Conservation (phyloP, 768 basidiomycete species). For the Suillus paluster region DNA sequence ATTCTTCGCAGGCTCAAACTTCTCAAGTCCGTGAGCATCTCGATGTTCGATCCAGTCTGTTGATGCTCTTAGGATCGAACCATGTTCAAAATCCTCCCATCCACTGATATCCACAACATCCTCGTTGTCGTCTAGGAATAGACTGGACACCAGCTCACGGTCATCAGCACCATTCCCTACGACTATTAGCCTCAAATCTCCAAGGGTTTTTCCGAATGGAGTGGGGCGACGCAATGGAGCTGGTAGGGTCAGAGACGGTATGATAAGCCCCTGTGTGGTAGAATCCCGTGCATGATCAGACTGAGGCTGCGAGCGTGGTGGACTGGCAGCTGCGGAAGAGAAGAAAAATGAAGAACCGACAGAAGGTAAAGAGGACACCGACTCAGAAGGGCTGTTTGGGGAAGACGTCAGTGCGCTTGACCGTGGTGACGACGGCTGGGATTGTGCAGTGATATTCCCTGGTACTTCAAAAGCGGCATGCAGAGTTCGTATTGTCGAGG, state of each 20-base stretch:
- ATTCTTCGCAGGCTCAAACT: slow-evolving; percentile 66
- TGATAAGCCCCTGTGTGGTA: slow-evolving; percentile 59
- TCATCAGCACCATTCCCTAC: slow-evolving; percentile 47
- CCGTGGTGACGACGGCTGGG: slow-evolving; percentile 52
- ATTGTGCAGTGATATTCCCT: slow-evolving; percentile 24
- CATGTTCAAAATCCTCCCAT: slow-evolving; percentile 56
- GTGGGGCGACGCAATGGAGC: slow-evolving; percentile 65
- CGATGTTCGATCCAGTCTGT: slow-evolving; percentile 75
- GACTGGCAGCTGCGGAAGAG: slow-evolving; percentile 72
- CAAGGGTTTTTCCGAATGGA: slow-evolving; percentile 69
- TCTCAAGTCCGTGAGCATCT: slow-evolving; percentile 67
- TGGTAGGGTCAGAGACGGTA: slow-evolving; percentile 70
- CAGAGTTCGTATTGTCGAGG: slow-evolving; percentile 43
- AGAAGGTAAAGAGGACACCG: slow-evolving; percentile 72
- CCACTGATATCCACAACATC: slow-evolving; percentile 65
- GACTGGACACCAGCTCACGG: slow-evolving; percentile 42
- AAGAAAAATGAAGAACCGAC: slow-evolving; percentile 80
- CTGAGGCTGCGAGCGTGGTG: slow-evolving; percentile 53
- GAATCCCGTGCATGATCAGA: slow-evolving; percentile 43
- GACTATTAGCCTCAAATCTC: slow-evolving; percentile 61
- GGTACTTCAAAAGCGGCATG: slow-evolving; percentile 28
- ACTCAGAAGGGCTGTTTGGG: slow-evolving; percentile 65
- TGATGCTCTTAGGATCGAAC: slow-evolving; percentile 57
- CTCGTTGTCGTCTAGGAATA: slow-evolving; percentile 67
- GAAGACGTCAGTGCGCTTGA: slow-evolving; percentile 58